A percentile compares a stretch with the other conserved stretches of the same genome.
phyloP scores from a whole-genome alignment of 345 rosid genomes.

The Arabidopsis thaliana region DNA sequence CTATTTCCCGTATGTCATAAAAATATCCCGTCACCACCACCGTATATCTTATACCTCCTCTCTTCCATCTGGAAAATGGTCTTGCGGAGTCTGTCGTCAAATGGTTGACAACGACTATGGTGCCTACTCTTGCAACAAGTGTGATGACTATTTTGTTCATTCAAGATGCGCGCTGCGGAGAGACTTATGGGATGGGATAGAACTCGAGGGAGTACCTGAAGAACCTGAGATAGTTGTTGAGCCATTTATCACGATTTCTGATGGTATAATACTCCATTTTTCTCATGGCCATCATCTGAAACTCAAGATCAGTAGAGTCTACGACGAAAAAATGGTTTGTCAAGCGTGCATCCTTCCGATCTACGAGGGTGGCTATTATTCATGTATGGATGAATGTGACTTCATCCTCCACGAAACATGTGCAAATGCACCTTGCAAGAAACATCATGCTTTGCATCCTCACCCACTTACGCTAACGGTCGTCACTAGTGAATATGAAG shows the following conservation, averaged over 20 bases:
- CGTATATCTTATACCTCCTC: conserved; percentile 11
- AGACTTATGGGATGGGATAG: conserved; percentile 26
- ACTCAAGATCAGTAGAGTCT: too few relatives aligned
- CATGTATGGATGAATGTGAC: conserved; percentile 17
- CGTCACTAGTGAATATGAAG: not conserved
- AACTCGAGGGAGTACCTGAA: not conserved
- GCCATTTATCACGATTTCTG: not conserved
- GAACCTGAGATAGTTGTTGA: conserved; percentile 3
- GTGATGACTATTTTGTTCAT: conserved; percentile 32
- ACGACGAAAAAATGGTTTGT: not conserved
- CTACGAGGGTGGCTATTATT: not conserved
- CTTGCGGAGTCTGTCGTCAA: conserved; percentile 7
- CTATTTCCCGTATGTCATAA: not conserved
- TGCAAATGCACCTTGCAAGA: not conserved
- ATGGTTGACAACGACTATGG: conserved; percentile 2
- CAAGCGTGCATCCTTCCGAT: conserved; percentile 10
- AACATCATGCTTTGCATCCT: not conserved
- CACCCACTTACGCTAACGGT: not conserved
- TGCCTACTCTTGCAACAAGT: conserved; percentile 18
- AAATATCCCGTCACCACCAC: conserved; percentile 18
- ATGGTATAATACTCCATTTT: conserved; percentile 13
- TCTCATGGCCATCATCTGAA: conserved; percentile 7
- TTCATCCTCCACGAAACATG: conserved; percentile 2
- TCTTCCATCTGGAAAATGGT: not conserved
- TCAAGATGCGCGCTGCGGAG: not conserved